phyloP scores from a whole-genome alignment of 768 basidiomycete species.

The Hydnum rufescens region DNA sequence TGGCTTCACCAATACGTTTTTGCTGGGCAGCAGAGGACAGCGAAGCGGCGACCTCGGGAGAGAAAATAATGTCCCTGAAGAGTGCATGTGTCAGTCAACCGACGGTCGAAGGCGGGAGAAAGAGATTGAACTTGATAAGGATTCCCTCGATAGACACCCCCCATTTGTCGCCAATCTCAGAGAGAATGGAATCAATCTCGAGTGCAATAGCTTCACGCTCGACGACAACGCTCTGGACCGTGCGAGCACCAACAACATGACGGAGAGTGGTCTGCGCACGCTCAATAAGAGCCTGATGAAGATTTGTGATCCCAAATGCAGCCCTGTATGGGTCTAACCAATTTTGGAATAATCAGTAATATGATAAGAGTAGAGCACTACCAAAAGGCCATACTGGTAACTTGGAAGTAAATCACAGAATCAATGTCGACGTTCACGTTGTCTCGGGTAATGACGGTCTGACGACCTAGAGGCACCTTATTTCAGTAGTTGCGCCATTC shows the following conservation, averaged over 20 bases:
- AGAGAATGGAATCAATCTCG: conserved; percentile 92
- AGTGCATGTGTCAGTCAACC: neutral
- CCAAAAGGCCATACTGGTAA: conserved; percentile 5
- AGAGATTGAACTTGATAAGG: conserved; percentile 27
- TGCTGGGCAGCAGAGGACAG: conserved; percentile 92
- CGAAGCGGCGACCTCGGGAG: conserved; percentile 70
- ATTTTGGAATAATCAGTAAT: conserved; percentile 13
- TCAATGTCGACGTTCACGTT: conserved; percentile 76
- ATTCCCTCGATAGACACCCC: conserved; percentile 94
- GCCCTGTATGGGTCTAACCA: conserved; percentile 57
- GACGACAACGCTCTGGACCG: conserved; percentile 89
- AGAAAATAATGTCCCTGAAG: conserved; percentile 69
- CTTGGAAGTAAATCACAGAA: conserved; percentile 81
- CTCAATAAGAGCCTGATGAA: conserved; percentile 67
- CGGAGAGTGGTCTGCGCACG: conserved; percentile 87
- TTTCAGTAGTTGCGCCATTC: too few species aligned
- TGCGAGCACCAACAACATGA: conserved; percentile 90
- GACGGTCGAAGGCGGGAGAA: conserved; percentile 1
- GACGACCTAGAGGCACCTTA: conserved; percentile 17
- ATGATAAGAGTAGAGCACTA: neutral
- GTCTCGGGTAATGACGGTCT: conserved; percentile 75
- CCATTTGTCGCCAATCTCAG: conserved; percentile 86
- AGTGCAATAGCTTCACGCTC: conserved; percentile 93
- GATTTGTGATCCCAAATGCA: conserved; percentile 80
- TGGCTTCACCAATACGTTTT: conserved; percentile 90